phyloP scores from a whole-genome alignment of 306 rosid genomes.

The Senna siamea region DNA sequence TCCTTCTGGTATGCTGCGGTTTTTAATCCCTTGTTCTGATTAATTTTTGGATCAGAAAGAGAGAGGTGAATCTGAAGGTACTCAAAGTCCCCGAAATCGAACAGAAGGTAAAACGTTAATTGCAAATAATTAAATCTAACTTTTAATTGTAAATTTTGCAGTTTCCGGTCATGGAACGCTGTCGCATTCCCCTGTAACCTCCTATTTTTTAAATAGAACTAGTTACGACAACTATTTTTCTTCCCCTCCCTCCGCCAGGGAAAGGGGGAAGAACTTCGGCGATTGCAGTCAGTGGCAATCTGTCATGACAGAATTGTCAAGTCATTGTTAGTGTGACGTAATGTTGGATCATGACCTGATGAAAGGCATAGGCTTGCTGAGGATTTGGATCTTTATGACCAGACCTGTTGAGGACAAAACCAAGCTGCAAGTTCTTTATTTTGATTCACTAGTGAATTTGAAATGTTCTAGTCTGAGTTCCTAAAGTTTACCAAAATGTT shows the following conservation, averaged over 20 bases:
- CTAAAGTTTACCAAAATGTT: not conserved
- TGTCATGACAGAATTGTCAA: not conserved
- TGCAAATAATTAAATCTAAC: not conserved
- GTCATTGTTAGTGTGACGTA: conserved; percentile 7
- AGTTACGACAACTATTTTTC: conserved; percentile 15
- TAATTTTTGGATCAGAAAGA: conserved; percentile 67
- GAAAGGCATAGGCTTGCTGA: not conserved
- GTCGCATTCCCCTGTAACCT: not conserved
- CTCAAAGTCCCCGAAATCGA: conserved; percentile 98
- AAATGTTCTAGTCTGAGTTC: not conserved
- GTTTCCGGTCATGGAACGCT: not conserved
- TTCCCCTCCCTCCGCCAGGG: not conserved
- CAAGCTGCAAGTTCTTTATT: not conserved
- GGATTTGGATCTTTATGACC: not conserved
- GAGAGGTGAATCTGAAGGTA: conserved; percentile 98
- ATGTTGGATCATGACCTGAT: conserved; percentile 8
- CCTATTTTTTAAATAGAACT: conserved; percentile 6
- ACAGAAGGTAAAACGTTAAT: conserved; percentile 73
- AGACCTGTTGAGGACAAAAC: not conserved
- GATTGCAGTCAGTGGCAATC: not conserved
- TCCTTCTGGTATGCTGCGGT: conserved; percentile 19
- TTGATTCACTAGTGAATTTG: not conserved
- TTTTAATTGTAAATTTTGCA: conserved; percentile 1
- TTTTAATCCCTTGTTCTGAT: conserved; percentile 25
- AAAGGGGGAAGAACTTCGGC: not conserved